Conservation (phyloP, 257 asterid genomes). For the Handroanthus guayacan region DNA sequence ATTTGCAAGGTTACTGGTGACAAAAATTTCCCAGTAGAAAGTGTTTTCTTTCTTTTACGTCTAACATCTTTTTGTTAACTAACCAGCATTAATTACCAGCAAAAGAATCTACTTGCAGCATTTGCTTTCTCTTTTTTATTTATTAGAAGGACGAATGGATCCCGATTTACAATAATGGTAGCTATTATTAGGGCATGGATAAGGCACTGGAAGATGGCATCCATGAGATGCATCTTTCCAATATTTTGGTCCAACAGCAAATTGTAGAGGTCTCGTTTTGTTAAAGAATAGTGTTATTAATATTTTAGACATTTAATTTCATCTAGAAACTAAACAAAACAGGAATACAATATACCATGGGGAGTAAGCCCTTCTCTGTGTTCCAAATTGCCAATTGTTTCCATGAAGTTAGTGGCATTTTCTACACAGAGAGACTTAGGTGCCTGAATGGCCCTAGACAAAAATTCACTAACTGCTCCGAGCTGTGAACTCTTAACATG, state of each 20-base stretch:
- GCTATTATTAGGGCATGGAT: constrained; percentile 94
- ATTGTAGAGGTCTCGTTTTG: constrained; percentile 87
- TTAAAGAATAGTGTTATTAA: constrained; percentile 26
- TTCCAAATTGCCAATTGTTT: constrained; percentile 92
- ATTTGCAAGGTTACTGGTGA: constrained; percentile 85
- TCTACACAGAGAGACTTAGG: constrained; percentile 89
- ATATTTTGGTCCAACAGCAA: constrained; percentile 96
- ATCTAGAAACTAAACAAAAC: constrained; percentile 17
- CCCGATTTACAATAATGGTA: constrained; percentile 89
- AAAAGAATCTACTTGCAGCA: constrained; percentile 84
- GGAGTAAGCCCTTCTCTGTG: constrained; percentile 92
- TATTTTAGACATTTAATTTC: constrained; percentile 3
- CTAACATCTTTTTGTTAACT: constrained; percentile 63
- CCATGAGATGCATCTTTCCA: constrained; percentile 99
- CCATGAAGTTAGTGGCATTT: constrained; percentile 92
- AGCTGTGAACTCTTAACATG: constrained; percentile 89
- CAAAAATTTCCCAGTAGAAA: constrained; percentile 91
- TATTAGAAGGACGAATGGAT: constrained; percentile 95
- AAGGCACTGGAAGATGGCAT: constrained; percentile 91
- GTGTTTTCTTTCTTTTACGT: constrained; percentile 62
- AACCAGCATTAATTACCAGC: constrained; percentile 99
- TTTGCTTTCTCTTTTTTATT: constrained; percentile 88
- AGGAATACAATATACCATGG: constrained; percentile 67
- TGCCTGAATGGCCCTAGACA: constrained; percentile 93
- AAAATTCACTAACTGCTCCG: constrained; percentile 71